A percentile compares a stretch with the other conserved stretches of the same genome.
These are phyloP conservation scores for Quillaja saponaria DNA, from an alignment of 306 rosid genomes.

Conservation along the genomic window DNA sequence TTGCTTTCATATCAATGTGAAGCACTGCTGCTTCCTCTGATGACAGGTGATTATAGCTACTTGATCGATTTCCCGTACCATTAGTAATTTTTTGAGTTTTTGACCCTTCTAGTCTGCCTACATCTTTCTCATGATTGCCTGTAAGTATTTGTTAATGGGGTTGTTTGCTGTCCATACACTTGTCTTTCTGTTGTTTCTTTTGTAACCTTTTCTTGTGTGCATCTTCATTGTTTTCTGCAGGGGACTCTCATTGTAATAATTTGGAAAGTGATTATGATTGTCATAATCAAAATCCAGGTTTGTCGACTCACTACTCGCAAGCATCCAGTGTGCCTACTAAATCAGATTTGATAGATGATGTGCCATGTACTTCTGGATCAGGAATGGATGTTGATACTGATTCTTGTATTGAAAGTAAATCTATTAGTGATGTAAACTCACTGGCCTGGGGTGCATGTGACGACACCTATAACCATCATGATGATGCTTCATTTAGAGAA, in stretches of 20 bases:
- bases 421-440: conserved; percentile 73
- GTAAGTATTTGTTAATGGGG: conserved; percentile 2
- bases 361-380: conserved; percentile 52
- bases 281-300: conserved; percentile 35
- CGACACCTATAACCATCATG: conserved; percentile 65
- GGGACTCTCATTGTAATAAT: conserved; percentile 38
- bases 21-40: conserved; percentile 80
- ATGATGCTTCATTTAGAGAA: conserved; percentile 67
- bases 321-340: conserved; percentile 32
- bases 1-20: conserved; percentile 66
- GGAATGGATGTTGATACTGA: conserved; percentile 36
- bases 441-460: conserved; percentile 79
- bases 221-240: conserved; percentile 44
- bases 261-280: conserved; percentile 32
- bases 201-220: conserved; percentile 19
- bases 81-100: conserved; percentile 22
- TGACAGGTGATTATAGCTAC: conserved; percentile 43
- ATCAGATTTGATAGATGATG: conserved; percentile 45
- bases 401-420: conserved; percentile 39
- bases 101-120: background rate
- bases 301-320: conserved; percentile 38
- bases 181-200: conserved; percentile 14
- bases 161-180: background rate
- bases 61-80: too few relatives aligned
- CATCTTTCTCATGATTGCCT: background rate